Evolutionary conservation across 2,329 filamentous ascomycete genomes (phyloP), one percentile per base, ranked within the genome.

Genomic region (Aspergillus uvarum): DNA sequence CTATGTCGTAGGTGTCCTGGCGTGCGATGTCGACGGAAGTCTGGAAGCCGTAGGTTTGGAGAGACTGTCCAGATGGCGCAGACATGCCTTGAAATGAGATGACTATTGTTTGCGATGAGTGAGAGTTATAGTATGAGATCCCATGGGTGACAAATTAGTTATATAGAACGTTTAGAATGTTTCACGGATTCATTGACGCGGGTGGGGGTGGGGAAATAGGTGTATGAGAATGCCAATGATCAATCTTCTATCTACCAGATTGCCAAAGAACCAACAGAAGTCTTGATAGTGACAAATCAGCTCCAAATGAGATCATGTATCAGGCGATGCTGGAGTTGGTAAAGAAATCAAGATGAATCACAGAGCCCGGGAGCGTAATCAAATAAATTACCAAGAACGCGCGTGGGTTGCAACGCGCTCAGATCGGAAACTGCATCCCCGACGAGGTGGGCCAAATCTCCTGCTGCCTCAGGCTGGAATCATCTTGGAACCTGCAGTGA

Each of bases 1-100:
- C 72, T 38, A 75, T 72, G 49, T 77, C 67, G 64, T 77, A 76
- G 54, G 75, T 74, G 14, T 74, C 74, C 52, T 77, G 76, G 48
- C 75, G 75, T 49, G 70, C 76, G 47, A 76, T 63, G 64, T 79
- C 76, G 50, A 79, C 65, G 16, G 80, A 80, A 51, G 81, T 78
- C 56, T 83, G 77, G 32, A 85, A 73, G 58, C 82, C 84, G 63
- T 81, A 83, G 59, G 80, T 81, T 71, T 85, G 82, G 51, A 72
- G 62, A 21, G 67, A 58, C 51, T 69, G 66, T 47, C 60, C 67
- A 29, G 65, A 59, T 51, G 52, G 60, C 42, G 63, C 63, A 54
- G 70, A 69, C 70, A 72, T 75, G 53, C 59, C 67, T 65, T 58
- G 55, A 54, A 35, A 26, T 47, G 19, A 24, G 10, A 51, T 60